These are phyloP conservation scores for Lepiota subincarnata DNA, from an alignment of 768 basidiomycete species.

Conservation along the genomic window DNA sequence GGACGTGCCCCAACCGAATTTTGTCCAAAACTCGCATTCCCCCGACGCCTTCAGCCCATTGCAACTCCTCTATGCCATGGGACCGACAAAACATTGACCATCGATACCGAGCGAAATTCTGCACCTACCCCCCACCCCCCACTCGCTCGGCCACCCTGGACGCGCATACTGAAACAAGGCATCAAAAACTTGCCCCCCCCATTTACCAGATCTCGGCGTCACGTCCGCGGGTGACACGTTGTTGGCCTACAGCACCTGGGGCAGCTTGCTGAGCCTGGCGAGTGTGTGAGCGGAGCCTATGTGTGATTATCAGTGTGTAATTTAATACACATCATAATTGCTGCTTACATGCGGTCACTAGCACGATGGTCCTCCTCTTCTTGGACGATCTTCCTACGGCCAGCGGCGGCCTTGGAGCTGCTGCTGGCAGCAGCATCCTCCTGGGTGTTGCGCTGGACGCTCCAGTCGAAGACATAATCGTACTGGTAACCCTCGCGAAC, in stretches of 20 bases:
- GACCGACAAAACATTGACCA: conserved; percentile 20
- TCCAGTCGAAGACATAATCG: conserved; percentile 99
- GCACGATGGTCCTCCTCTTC: conserved; percentile 82
- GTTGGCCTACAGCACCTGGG: conserved; percentile 46
- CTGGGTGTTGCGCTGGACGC: conserved; percentile 72
- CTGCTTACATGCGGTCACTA: conserved; percentile 77
- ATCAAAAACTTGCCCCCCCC: conserved; percentile 17
- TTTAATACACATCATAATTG: conserved; percentile 16
- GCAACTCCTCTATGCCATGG: conserved; percentile 12
- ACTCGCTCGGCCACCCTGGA: conserved; percentile 45
- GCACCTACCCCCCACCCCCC: conserved; percentile 45
- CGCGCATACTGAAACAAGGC: conserved; percentile 33
- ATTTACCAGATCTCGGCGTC: conserved; percentile 57
- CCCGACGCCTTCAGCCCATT: conserved; percentile 11
- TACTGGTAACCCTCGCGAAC: conserved; percentile 98
- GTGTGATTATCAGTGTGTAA: conserved; percentile 15
- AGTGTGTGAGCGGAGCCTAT: conserved; percentile 83
- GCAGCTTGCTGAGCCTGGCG: conserved; percentile 70
- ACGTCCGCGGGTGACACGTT: conserved; percentile 40
- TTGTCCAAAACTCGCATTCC: conserved; percentile 18
- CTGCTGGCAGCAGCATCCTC: conserved; percentile 60
- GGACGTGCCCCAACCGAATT: conserved; percentile 37
- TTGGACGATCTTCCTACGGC: conserved; percentile 76
- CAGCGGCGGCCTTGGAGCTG: conserved; percentile 57
- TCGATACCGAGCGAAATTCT: conserved; percentile 35